Evolutionary conservation across 192 early-diverging fungal species (phyloP), one percentile per base, ranked within the genome.

Genomic region (Martensiomyces pterosporus): DNA sequence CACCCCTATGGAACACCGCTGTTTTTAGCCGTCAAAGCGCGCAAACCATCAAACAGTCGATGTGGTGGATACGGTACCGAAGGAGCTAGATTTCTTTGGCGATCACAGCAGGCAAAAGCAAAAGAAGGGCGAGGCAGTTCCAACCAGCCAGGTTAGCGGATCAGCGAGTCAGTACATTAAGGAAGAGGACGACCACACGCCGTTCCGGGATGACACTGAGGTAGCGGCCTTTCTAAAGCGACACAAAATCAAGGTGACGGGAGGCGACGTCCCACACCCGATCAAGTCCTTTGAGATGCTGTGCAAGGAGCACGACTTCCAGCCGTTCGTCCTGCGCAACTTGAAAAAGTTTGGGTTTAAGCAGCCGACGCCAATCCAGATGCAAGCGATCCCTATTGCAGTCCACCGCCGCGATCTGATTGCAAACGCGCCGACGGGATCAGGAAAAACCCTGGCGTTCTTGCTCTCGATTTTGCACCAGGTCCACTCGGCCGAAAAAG

Each of bases 361-460:
- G 29, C 73, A 77, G 15, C 93, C 92, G 5, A 94, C 93, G 9
- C 81, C 92, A 0, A 90, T 96, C 65, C 93, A 96, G 60, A 93
- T 96, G 92, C 93, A 96, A 61, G 79, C 90, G 0, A 80, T 92
- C 16, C 90, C 93, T 6, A 79, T 95, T 5, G 79, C 91, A 24
- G 60, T 96, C n/a, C 86, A 93, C 35, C 80, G 82, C n/a, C 82
- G 92, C 12, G 97, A 99, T 62, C 25, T 99, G 3, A 93, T 99
- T 78, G 90, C 92, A 2, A 89, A 89, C 68, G 92, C 97, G 8
- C 97, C 93, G 25, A 99, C 97, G 16, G 94, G 97, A 46, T 94
- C 93, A 4, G 97, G 97, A 60, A 99, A 99, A 72, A 99, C 97
- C 1, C 62, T 97, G 59, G 94, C 97, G 0, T 99, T 88, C 47